Percentiles rank a stretch among this genome's conserved stretches.
phyloP scores from a whole-genome alignment of 2,329 filamentous ascomycete species.

The Penicillium palitans region DNA sequence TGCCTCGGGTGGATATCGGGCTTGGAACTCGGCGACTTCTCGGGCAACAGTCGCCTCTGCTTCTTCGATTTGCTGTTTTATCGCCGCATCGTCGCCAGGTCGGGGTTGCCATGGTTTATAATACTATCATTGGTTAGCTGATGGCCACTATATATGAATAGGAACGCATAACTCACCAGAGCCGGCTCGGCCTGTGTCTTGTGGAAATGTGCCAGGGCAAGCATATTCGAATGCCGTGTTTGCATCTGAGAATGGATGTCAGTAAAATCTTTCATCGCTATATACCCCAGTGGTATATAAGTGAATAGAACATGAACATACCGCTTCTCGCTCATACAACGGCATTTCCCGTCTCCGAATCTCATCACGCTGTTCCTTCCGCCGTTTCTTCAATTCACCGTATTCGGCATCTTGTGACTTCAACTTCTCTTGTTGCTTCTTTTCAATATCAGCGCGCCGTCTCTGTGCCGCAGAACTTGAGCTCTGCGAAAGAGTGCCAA shows the following conservation, averaged over 20 bases:
- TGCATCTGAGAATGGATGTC: conserved; percentile 60
- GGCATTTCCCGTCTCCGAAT: conserved; percentile 69
- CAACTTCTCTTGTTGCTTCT: conserved; percentile 75
- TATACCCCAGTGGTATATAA: neutral
- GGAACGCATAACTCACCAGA: conserved; percentile 60
- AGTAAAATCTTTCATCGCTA: conserved; percentile 26
- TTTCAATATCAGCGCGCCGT: conserved; percentile 77
- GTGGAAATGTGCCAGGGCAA: conserved; percentile 71
- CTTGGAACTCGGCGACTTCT: conserved; percentile 65
- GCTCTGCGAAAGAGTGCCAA: conserved; percentile 76
- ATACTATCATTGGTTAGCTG: conserved; percentile 58
- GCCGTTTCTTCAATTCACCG: conserved; percentile 65
- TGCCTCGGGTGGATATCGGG: conserved; percentile 42
- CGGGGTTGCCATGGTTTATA: conserved; percentile 82
- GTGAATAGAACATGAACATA: conserved; percentile 54
- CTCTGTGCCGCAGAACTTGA: conserved; percentile 63
- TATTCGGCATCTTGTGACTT: conserved; percentile 74
- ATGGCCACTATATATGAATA: neutral
- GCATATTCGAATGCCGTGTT: conserved; percentile 69
- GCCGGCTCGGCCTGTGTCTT: conserved; percentile 69
- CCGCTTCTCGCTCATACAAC: conserved; percentile 72
- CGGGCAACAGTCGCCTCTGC: conserved; percentile 63
- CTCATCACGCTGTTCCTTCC: conserved; percentile 61
- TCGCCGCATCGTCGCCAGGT: conserved; percentile 65
- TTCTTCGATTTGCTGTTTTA: conserved; percentile 69